These are phyloP conservation scores for Saturnispora sekii DNA, from an alignment of 805 yeast genomes.

Conservation along the genomic window DNA sequence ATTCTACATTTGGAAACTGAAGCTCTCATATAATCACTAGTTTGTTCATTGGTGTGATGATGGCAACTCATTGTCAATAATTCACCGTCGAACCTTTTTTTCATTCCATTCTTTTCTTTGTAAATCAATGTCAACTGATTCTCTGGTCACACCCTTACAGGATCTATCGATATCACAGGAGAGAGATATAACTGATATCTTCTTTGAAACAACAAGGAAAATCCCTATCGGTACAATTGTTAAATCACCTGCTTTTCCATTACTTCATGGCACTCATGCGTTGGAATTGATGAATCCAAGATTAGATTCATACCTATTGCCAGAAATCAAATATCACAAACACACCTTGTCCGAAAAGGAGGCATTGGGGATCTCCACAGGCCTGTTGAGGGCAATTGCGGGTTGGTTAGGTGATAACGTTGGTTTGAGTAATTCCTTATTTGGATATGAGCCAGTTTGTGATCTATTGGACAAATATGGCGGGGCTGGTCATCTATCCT, in stretches of 20 bases:
- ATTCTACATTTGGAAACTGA: background rate
- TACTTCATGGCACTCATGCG: conserved; percentile 82
- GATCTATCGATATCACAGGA: background rate
- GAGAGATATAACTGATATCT: conserved; percentile 48
- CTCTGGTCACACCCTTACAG: too few relatives aligned
- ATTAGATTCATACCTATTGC: conserved; percentile 71
- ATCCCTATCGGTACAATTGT: conserved; percentile 43
- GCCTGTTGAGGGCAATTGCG: conserved; percentile 43
- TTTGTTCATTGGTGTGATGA: too few relatives aligned
- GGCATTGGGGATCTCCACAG: conserved; percentile 39
- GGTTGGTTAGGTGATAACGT: conserved; percentile 66
- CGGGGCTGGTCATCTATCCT: background rate
- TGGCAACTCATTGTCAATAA: too few relatives aligned
- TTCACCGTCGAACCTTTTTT: too few relatives aligned
- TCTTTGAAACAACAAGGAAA: conserved; percentile 30
- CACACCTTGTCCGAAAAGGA: conserved; percentile 30
- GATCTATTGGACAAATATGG: conserved; percentile 6
- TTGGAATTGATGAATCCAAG: conserved; percentile 63
- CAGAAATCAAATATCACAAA: conserved; percentile 32
- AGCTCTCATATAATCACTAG: background rate
- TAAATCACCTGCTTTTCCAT: conserved; percentile 48
- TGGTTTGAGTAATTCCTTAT: conserved; percentile 64
- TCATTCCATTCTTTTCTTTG: background rate
- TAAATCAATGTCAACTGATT: too few relatives aligned
- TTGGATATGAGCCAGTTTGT: conserved; percentile 59